Percentiles rank a stretch among this genome's conserved stretches.
Evolutionary conservation across 2,329 filamentous ascomycete species (phyloP).

Genomic region (Beauveria scarabaeidicola): DNA sequence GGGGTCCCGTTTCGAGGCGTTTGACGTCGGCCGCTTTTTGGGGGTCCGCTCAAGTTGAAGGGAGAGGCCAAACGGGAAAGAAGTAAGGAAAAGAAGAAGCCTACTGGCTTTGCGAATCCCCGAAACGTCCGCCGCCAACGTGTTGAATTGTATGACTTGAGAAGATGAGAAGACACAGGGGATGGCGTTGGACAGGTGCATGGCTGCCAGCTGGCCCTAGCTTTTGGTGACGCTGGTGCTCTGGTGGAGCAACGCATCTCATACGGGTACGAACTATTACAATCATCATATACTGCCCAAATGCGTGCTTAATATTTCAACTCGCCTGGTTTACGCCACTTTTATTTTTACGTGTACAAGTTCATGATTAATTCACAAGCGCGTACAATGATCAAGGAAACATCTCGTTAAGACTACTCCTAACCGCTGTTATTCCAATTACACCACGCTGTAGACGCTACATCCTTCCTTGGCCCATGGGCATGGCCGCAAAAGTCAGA

Average conservation of each 20-base stretch:
- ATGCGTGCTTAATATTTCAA: no score
- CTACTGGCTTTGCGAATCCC: not conserved
- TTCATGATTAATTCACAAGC: not conserved
- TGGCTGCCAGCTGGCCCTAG: not conserved
- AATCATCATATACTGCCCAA: not conserved
- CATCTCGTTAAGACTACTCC: not conserved
- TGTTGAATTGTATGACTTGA: not conserved
- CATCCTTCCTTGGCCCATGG: constrained; percentile 7
- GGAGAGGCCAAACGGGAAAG: not conserved
- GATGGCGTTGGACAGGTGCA: not conserved
- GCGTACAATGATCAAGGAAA: not conserved
- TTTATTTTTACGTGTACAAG: not conserved
- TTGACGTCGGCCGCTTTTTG: not conserved
- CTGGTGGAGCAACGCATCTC: not conserved
- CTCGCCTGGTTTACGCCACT: not conserved
- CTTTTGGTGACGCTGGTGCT: not conserved
- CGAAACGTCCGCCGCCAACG: not conserved
- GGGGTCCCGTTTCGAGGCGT: not conserved
- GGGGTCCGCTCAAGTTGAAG: not conserved
- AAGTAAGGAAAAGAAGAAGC: not conserved
- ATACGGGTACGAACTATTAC: not conserved
- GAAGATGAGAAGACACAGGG: not conserved
- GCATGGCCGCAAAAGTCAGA: constrained; percentile 16
- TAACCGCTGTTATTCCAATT: constrained; percentile 10
- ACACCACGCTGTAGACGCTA: not conserved